Evolutionary conservation across 2,329 filamentous ascomycete species (phyloP), one percentile per base, ranked within the genome.

Genomic region (Colletotrichum sp.): DNA sequence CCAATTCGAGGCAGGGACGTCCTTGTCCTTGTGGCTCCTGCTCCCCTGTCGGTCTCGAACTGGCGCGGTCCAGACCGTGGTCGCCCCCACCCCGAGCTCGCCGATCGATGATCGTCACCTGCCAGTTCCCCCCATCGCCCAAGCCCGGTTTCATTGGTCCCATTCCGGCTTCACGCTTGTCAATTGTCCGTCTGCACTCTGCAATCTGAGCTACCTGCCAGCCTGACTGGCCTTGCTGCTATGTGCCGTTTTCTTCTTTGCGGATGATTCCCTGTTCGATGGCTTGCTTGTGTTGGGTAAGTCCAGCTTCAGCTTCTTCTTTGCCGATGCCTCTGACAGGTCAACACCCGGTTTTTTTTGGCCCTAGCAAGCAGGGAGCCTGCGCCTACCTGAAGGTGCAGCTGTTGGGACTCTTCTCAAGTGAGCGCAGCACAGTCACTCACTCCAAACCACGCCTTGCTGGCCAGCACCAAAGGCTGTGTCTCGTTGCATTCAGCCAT

Each of bases 101-200:
- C 70, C 73, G 70, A 76, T 76, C 70, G 34, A 73, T 59, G 73
- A 76, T 76, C 73, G 44, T 65, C 64, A 69, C 64, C 63, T 73
- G 70, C 70, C 70, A 60, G 44, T 34, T 26, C 18, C 24, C 36
- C 39, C 44, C 44, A 52, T 52, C 12, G n/a, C 44, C 44, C n/a
- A 39, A 69, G 66, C 32, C 39, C 21, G 28, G 7, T 75, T 21
- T 39, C 63, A 72, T 72, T 75, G 69, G 72, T 55, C 69, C 62
- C 69, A 69, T 57, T 68, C 64, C 73, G 39, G 70, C 44, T 52
- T 49, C 28, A 36, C 24, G 21, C 71, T 39, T 70, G 36, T 32
- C 60, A 55, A 21, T n/a, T 44, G 15, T 15, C 24, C 15, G 65
- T 21, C 44, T 52, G 44, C 18, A 12, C 39, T 49, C 44, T 67